phyloP scores from a whole-genome alignment of 1,284 basidiomycete genomes.

The Trametes versicolor region DNA sequence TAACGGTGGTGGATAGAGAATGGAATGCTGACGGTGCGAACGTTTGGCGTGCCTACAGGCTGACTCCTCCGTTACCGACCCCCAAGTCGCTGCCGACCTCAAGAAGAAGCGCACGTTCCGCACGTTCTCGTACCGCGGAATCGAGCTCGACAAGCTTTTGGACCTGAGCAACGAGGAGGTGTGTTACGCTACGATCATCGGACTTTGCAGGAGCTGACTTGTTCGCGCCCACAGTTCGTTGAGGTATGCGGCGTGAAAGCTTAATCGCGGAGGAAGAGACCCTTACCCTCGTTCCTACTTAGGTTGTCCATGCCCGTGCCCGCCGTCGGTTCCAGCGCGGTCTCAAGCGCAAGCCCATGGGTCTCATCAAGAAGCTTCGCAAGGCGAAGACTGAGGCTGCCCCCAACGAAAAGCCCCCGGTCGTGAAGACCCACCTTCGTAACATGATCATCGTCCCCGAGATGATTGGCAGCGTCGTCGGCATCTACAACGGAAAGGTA shows the following conservation, averaged over 20 bases:
- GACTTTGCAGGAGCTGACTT: slow-evolving; percentile 12
- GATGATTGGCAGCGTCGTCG: slow-evolving; percentile 98
- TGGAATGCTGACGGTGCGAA: slow-evolving; percentile 35
- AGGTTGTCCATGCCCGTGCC: slow-evolving; percentile 98
- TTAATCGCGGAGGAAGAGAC: background rate
- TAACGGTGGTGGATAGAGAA: slow-evolving; percentile 20
- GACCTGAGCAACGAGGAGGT: slow-evolving; percentile 97
- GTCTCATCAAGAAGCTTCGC: slow-evolving; percentile 99
- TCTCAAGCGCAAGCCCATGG: slow-evolving; percentile 98
- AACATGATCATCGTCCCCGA: slow-evolving; percentile 99
- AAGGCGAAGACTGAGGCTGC: slow-evolving; percentile 99
- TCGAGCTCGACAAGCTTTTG: slow-evolving; percentile 97
- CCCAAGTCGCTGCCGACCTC: slow-evolving; percentile 89
- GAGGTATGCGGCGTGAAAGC: slow-evolving; percentile 60
- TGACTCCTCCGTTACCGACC: slow-evolving; percentile 85
- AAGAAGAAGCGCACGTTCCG: slow-evolving; percentile 99
- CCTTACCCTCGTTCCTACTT: slow-evolving; percentile 5
- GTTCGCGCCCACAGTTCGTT: slow-evolving; percentile 64
- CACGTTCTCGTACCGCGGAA: slow-evolving; percentile 98
- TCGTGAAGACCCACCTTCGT: slow-evolving; percentile 99
- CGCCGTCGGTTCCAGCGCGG: slow-evolving; percentile 99
- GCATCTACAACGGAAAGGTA: slow-evolving; percentile 98
- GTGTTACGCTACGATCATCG: slow-evolving; percentile 39
- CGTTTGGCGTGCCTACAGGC: slow-evolving; percentile 57
- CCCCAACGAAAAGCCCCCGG: slow-evolving; percentile 98